Base-by-base conservation (phyloP, 345 rosid genomes). In the Toxicodendron radicans region DNA sequence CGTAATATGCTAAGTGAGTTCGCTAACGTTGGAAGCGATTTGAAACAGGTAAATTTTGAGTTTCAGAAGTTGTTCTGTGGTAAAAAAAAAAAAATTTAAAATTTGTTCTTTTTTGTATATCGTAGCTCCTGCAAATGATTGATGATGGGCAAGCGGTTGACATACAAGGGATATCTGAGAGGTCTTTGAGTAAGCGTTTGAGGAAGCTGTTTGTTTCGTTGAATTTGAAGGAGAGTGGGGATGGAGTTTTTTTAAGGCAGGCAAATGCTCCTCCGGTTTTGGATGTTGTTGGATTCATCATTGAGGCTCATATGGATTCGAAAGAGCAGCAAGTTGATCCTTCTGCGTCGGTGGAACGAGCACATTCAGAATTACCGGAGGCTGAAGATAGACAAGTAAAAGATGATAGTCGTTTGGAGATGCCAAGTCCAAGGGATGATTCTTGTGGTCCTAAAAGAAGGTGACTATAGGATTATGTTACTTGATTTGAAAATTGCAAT, bases 81-180 rank as follows among this genome's bases (percentile, higher is more conserved):
- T 3, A 35, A 38, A 38, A 38, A 38, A 38, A 5, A 38, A 38
- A 0, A 38, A 38, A 0, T 38, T 38, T 5, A 38, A 38, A 10
- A 10, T 48, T 48, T 3, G 3, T 48, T 13, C 18, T 51, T 51
- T 51, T 78, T 48, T 43, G 54, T 41, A 64, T 72, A 7, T 13
- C 54, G 38, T 73, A 92, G 99, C 97, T 95, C 73, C 84, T 91
- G 75, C 85, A 83, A 80, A 92, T 92, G 97, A 88, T 95, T 58
- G 97, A 95, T 75, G 87, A 75, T 64, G 99, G 99, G 61, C 97
- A 95, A 89, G 97, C 94, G 59, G 99, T 95, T 79, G 95, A 92
- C 82, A 85, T 92, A 58, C 86, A 85, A 79, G 99, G 92, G 46
- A 90, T 95, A 59, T 84, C 91, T 1, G 95, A 95, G 73, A 91